Conservation (phyloP, 2,329 filamentous ascomycete species). For the Penicillium sp. region DNA sequence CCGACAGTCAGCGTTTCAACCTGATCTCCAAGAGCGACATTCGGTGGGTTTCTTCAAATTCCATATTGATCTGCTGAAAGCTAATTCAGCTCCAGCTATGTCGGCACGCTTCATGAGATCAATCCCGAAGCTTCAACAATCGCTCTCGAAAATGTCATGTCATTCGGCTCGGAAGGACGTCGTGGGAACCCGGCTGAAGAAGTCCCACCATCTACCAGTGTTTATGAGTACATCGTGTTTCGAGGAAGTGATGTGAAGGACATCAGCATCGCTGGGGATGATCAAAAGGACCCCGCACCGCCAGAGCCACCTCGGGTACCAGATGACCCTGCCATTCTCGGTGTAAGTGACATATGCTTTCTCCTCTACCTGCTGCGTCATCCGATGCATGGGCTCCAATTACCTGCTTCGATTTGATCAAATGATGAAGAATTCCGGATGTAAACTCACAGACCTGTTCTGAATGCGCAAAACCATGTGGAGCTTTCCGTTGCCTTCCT, state of each 20-base stretch:
- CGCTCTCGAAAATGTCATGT: conserved; percentile 92
- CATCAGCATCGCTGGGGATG: conserved; percentile 82
- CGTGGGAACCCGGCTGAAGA: conserved; percentile 74
- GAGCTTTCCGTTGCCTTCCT: conserved; percentile 99
- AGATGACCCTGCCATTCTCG: conserved; percentile 93
- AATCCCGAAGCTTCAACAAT: conserved; percentile 96
- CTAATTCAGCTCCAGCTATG: conserved; percentile 64
- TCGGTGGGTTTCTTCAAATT: conserved; percentile 59
- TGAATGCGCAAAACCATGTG: conserved; percentile 95
- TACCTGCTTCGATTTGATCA: conserved; percentile 20
- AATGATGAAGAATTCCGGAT: conserved; percentile 93
- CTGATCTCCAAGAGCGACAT: conserved; percentile 97
- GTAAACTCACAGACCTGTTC: conserved; percentile 75
- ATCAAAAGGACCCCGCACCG: conserved; percentile 67
- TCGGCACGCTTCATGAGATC: conserved; percentile 94
- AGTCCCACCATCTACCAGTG: conserved; percentile 74
- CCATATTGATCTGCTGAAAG: conserved; percentile 17
- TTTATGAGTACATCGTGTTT: conserved; percentile 99
- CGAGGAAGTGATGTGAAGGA: conserved; percentile 98
- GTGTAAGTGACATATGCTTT: conserved; percentile 66
- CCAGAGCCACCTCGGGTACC: conserved; percentile 74
- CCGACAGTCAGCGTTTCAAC: conserved; percentile 78
- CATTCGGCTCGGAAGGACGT: conserved; percentile 89
- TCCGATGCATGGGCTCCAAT: conserved; percentile 5
- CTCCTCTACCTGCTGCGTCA: conserved; percentile 7